Conservation (phyloP, 2,329 filamentous ascomycete species). For the Penicillium paneum region DNA sequence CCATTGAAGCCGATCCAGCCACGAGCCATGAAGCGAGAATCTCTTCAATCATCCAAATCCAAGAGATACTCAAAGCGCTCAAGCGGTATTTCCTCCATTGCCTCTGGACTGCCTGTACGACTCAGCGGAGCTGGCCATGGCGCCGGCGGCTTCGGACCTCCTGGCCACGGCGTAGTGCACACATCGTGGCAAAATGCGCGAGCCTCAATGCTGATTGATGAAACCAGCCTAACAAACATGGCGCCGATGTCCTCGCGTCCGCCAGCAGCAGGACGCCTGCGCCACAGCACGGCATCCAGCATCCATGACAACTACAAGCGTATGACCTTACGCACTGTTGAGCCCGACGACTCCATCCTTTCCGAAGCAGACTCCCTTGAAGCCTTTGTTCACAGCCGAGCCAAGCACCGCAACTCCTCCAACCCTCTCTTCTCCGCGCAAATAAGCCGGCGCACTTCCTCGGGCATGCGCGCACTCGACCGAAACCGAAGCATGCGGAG, state of each 20-base stretch:
- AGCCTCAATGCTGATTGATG: constrained; percentile 34
- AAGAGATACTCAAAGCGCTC: constrained; percentile 38
- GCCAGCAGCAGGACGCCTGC: constrained; percentile 24
- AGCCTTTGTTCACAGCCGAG: constrained; percentile 39
- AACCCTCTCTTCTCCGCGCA: constrained; percentile 40
- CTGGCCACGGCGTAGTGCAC: constrained; percentile 34
- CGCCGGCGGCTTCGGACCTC: constrained; percentile 38
- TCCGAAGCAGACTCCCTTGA: constrained; percentile 39
- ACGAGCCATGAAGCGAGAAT: constrained; percentile 37
- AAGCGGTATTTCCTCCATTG: constrained; percentile 38
- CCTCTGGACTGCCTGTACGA: constrained; percentile 39
- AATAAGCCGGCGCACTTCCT: constrained; percentile 32
- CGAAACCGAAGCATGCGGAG: constrained; percentile 36
- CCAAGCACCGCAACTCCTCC: constrained; percentile 38
- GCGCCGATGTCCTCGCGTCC: constrained; percentile 38
- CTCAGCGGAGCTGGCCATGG: constrained; percentile 44
- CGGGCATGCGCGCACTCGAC: constrained; percentile 34
- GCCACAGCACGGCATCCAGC: constrained; percentile 29
- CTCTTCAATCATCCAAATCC: constrained; percentile 35
- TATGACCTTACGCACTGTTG: constrained; percentile 31
- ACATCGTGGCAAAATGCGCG: constrained; percentile 41
- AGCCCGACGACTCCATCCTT: constrained; percentile 29
- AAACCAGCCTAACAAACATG: constrained; percentile 35
- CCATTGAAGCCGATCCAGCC: constrained; percentile 37
- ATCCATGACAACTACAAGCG: constrained; percentile 28